Conservation (phyloP, 78 protist species). For the Chrysochromulina parva region DNA sequence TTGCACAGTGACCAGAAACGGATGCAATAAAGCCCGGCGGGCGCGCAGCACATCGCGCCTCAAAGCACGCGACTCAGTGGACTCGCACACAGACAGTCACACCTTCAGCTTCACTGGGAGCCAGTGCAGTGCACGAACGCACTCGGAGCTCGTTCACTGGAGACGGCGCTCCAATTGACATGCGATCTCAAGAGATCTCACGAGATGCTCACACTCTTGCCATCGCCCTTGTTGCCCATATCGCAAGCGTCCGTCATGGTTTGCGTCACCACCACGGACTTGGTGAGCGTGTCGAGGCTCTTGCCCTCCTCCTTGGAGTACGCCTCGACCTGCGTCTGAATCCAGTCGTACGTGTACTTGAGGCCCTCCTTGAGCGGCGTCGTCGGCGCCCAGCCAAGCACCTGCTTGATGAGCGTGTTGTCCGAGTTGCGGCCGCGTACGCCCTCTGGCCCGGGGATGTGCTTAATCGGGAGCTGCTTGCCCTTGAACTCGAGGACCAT, state of each 20-base stretch:
- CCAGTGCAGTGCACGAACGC: no score
- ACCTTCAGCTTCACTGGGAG: no score
- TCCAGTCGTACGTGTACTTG: conserved; percentile 66
- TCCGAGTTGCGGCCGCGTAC: conserved; percentile 87
- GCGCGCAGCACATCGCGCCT: no score
- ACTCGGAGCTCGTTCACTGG: no score
- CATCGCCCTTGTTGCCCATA: not conserved
- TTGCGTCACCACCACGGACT: not conserved
- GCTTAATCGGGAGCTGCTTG: conserved; percentile 49
- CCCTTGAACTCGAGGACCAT: conserved; percentile 47
- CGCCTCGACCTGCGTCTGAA: conserved; percentile 25
- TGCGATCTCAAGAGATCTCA: no score
- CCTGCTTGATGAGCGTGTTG: conserved; percentile 72
- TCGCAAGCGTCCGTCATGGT: not conserved
- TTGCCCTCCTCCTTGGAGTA: not conserved
- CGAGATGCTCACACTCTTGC: no score
- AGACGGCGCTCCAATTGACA: no score
- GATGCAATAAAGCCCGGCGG: no score
- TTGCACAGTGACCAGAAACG: no score
- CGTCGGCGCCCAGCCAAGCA: conserved; percentile 80
- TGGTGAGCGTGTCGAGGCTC: not conserved
- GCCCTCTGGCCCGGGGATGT: conserved; percentile 88
- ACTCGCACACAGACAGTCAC: no score
- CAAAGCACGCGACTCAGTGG: no score
- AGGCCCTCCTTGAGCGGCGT: conserved; percentile 72